Conservation (phyloP, 2,329 filamentous ascomycete genomes). For the Mycocentrospora acerina region DNA sequence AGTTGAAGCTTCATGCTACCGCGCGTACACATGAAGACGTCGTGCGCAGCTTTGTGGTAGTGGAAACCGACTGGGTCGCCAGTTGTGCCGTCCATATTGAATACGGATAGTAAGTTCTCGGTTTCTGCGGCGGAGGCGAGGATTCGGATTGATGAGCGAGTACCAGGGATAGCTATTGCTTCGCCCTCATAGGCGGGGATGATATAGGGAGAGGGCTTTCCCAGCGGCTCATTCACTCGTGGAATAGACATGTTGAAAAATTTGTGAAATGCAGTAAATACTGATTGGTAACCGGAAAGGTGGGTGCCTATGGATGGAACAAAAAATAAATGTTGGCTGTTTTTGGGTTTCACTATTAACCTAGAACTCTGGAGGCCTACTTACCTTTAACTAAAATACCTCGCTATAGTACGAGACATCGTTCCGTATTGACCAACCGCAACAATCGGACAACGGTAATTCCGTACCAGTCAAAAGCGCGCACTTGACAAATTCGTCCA, state of each 20-base stretch:
- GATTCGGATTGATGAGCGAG: conserved; percentile 18
- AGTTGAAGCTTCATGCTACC: conserved; percentile 19
- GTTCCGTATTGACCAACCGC: too few relatives aligned
- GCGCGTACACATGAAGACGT: conserved; percentile 24
- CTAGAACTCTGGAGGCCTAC: too few relatives aligned
- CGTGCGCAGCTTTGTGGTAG: conserved; percentile 21
- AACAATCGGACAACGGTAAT: too few relatives aligned
- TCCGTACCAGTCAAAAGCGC: too few relatives aligned
- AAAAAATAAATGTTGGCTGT: too few relatives aligned
- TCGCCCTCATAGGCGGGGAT: conserved; percentile 19
- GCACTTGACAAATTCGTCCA: too few relatives aligned
- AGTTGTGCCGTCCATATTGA: conserved; percentile 17
- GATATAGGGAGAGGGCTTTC: conserved; percentile 14
- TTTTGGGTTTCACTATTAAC: too few relatives aligned
- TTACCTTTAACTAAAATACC: too few relatives aligned
- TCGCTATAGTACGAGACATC: too few relatives aligned
- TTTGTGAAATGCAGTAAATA: too few relatives aligned
- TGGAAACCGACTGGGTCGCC: conserved; percentile 22
- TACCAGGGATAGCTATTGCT: conserved; percentile 16
- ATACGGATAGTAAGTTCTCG: conserved; percentile 17
- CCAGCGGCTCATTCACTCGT: conserved; percentile 9
- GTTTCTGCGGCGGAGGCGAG: conserved; percentile 18
- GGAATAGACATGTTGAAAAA: conserved; percentile 6
- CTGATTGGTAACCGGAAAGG: too few relatives aligned
- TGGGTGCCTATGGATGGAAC: too few relatives aligned